Base-by-base conservation (phyloP, 2,329 filamentous ascomycete species). In the Elsinoe perseae region DNA sequence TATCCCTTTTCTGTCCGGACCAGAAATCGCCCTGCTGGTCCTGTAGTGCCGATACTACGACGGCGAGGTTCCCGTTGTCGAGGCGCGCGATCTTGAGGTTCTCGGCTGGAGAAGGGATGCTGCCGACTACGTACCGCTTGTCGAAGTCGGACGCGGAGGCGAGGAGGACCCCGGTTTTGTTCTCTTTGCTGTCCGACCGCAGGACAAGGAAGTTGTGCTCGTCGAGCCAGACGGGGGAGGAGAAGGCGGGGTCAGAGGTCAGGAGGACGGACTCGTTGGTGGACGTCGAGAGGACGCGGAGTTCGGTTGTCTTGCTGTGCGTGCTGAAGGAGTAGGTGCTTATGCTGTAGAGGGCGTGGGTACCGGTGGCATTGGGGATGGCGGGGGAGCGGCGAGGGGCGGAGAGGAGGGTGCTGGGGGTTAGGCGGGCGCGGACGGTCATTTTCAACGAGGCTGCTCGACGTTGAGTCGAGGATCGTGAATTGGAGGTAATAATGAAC, bases 321-420 rank as follows among this genome's bases (percentile, higher is more conserved):
- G 81, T 78, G 36, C 86, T 77, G 69, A 95, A 95, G 4, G 83
- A 91, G 70, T 95, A 95, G 1, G 84, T 82, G 0, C 86, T 87
- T 14, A 83, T 80, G 40, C 82, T 82, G 66, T 85, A 89, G 25
- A 90, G 70, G 46, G 85, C 76, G 57, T 80, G 75, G 55, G 80
- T 81, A 42, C 85, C 86, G 54, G 80, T 75, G 34, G 76, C 69
- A 68, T 89, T 92, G n/a, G 87, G 87, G 1, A 82, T 69, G 48
- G 83, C 87, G 14, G 82, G 69, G 9, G 85, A 87, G 48, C 87
- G 82, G 57, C 88, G 82, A 28, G 87, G 86, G 14, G 86, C 86
- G 61, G 84, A 84, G 65, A 93, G 79, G 57, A 93, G 77, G 62
- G 88, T 85, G 75, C 89, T 81, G 3, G 87, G 86, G 8, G 85